Evolutionary conservation across 345 rosid species (phyloP), one percentile per base, ranked within the genome.

Genomic region (Linum trigynum): DNA sequence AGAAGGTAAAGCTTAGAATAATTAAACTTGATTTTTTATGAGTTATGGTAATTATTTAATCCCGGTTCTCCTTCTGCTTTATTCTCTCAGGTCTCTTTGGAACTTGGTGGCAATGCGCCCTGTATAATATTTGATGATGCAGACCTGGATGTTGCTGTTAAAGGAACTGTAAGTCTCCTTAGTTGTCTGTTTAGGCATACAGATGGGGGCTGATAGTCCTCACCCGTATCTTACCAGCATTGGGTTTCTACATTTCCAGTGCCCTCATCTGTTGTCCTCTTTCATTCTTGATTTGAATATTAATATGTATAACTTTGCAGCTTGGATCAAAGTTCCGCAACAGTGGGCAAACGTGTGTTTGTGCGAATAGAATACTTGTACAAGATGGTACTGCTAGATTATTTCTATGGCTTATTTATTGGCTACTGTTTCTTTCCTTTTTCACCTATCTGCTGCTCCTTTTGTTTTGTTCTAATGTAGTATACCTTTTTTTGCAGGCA

Each of bases 91-190:
- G 65, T 90, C 59, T 90, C 99, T 71, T 78, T 94, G 72, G 99
- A 94, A 79, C 97, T 94, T 59, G 99, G 96, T 15, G 99, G 99
- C 65, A 90, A 90, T 74, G 99, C 99, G 64, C 99, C 96, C 59
- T 94, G 95, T 82, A 94, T 94, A 70, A 78, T 94, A 69, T 94
- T 94, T 82, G 91, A 94, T 76, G 96, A 88, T 71, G 99, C 99
- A 36, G 88, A 90, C 79, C 60, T 90, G 73, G 92, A 88, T 55
- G 97, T 88, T 60, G 97, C 97, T 59, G 89, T 94, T 41, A 94
- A 88, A 78, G 99, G 97, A 84, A 48, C 87, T n/a, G 99, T 94
- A 80, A 80, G 97, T 84, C 67, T 36, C 42, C 40, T 8, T 50
- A 16, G 32, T 35, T 7, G 53, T 48, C 3, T 48, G 11, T 9